Evolutionary conservation across 768 basidiomycete species (phyloP), one percentile per base, ranked within the genome.

Genomic region (Kwoniella europaea): DNA sequence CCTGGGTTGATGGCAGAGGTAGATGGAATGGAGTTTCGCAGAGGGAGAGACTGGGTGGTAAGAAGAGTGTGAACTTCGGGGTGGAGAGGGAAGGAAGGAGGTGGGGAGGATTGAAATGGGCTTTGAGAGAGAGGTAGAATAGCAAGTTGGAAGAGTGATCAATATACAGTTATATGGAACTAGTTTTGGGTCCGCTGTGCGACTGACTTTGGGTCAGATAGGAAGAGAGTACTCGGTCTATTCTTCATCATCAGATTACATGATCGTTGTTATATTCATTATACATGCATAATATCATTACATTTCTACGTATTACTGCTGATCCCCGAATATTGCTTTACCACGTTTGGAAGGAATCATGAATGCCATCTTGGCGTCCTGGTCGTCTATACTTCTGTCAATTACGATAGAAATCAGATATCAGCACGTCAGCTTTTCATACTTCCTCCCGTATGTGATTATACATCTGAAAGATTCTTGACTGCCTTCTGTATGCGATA

Each of bases 291-390:
- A 18, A 55, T 55, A 20, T 55, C 54, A 42, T 61, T 10, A 29
- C 27, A 43, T 43, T 43, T n/a, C 44, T 46, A 63, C 42, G 44
- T n/a, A 24, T 20, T 35, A 24, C 59, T n/a, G 22, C 22, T 44
- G 42, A 59, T 79, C 76, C 2, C 76, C 78, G 50, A 79, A 79
- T 10, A 79, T 54, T 1, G 74, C 74, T 56, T 53, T 60, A 2
- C 70, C 76, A 20, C 78, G 55, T 10, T 63, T 54, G 9, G 74
- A 76, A 10, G 74, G 67, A 24, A 62, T 66, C 66, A 78, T 69
- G 69, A 78, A 81, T 13, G 72, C 75, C 77, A 79, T 78, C 56
- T 77, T 63, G 10, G 76, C 72, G 64, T 82, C 77, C 16, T 71
- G 44, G 16, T 80, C 78, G 46, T 79, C 78, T 13, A 77, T 71